phyloP scores from a whole-genome alignment of 1,284 basidiomycete genomes.

The Malassezia brasiliensis region DNA sequence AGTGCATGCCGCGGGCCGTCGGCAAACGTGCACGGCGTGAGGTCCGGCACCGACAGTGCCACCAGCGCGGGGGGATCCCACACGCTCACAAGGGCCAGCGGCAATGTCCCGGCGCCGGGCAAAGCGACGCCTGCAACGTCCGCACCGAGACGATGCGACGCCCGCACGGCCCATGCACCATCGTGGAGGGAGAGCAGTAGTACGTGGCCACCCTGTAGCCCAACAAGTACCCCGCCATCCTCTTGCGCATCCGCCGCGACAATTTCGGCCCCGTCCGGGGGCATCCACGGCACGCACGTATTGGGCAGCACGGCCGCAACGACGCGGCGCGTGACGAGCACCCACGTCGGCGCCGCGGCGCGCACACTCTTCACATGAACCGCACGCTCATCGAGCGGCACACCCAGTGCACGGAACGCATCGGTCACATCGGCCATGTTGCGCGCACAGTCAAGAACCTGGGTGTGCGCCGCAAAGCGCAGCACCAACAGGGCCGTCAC shows the following conservation, averaged over 20 bases:
- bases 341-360: not conserved
- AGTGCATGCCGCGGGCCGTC: not conserved
- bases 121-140: not conserved
- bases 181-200: not conserved
- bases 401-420: constrained; percentile 6
- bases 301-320: not conserved
- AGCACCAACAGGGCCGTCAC: not conserved
- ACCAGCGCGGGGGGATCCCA: not conserved
- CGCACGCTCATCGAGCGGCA: constrained; percentile 1
- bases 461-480: constrained; percentile 2
- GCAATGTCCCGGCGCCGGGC: not conserved
- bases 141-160: not conserved
- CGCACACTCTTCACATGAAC: not conserved
- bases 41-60: not conserved
- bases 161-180: not conserved
- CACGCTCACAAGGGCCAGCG: not conserved
- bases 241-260: not conserved
- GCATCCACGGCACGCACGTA: not conserved
- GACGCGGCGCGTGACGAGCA: not conserved
- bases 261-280: not conserved
- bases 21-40: not conserved
- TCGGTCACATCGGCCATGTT: constrained; percentile 19
- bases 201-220: not conserved
- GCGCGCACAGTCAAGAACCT: not conserved
- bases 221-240: not conserved